These are phyloP conservation scores for Ophiostoma tasmaniense DNA, from an alignment of 2,329 filamentous ascomycete genomes.

Conservation along the genomic window DNA sequence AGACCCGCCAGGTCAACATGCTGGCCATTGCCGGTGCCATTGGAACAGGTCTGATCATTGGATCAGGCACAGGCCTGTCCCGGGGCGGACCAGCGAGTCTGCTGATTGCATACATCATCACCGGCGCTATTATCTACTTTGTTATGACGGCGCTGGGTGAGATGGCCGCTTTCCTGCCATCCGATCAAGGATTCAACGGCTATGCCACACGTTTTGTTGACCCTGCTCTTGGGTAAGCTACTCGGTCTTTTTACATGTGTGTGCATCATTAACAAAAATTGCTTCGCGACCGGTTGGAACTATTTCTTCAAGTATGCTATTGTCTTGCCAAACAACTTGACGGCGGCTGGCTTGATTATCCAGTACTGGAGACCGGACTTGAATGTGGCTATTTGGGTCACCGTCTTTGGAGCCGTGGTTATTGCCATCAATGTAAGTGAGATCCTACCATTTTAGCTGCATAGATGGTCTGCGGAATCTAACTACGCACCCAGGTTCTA, in stretches of 20 bases:
- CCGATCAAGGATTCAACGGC: neutral
- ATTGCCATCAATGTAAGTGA: neutral
- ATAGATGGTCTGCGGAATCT: neutral
- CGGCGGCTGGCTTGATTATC: neutral
- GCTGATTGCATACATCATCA: neutral
- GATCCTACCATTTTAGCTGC: neutral
- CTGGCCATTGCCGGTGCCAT: conserved; percentile 1
- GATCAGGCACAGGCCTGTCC: neutral
- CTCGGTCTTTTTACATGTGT: neutral
- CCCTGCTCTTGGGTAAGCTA: neutral
- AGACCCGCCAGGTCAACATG: neutral
- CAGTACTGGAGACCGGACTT: neutral
- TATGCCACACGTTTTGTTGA: neutral
- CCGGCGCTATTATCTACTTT: neutral
- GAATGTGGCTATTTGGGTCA: neutral
- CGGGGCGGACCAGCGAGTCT: neutral
- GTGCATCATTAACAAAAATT: neutral
- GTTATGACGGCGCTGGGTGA: neutral
- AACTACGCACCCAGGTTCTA: neutral
- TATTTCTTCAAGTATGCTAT: neutral
- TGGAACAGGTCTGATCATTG: neutral
- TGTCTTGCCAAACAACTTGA: neutral
- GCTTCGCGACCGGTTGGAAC: neutral
- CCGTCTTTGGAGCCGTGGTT: neutral
- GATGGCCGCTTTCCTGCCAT: neutral